Evolutionary conservation across 1,284 basidiomycete species (phyloP).

Genomic region (Abortiporus biennis): DNA sequence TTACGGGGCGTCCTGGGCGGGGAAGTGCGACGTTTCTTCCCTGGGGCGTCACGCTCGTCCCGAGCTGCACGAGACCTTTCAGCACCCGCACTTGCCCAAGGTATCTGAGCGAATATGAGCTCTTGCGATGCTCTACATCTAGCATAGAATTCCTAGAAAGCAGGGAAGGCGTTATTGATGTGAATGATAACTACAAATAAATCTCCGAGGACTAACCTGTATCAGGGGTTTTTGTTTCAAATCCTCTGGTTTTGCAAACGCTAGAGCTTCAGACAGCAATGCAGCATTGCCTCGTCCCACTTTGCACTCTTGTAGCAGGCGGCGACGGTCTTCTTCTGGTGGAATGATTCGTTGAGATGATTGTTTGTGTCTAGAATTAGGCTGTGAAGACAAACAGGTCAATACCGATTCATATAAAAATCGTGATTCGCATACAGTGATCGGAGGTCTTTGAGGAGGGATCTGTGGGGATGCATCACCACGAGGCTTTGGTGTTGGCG

Average conservation of each 20-base stretch:
- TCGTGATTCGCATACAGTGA: background rate
- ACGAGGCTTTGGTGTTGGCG: constrained; percentile 29
- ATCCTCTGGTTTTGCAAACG: constrained; percentile 60
- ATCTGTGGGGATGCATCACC: constrained; percentile 9
- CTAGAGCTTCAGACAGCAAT: constrained; percentile 59
- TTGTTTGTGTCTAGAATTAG: constrained; percentile 21
- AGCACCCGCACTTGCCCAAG: constrained; percentile 73
- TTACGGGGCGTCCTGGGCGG: constrained; percentile 1
- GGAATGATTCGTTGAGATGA: constrained; percentile 57
- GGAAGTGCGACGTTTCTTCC: background rate
- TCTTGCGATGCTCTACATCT: constrained; percentile 72
- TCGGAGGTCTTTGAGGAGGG: background rate
- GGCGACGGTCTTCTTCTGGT: constrained; percentile 68
- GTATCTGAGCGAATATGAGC: constrained; percentile 67
- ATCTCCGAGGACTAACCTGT: constrained; percentile 35
- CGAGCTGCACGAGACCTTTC: constrained; percentile 41
- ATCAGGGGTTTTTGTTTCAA: constrained; percentile 55
- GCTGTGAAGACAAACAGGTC: constrained; percentile 2
- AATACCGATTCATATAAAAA: too few relatives aligned
- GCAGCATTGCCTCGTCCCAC: constrained; percentile 68
- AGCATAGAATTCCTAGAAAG: constrained; percentile 58
- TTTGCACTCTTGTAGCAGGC: constrained; percentile 74
- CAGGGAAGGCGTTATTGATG: constrained; percentile 1
- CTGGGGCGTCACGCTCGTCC: constrained; percentile 15
- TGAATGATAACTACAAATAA: background rate